Evolutionary conservation across 2,329 filamentous ascomycete species (phyloP), one percentile per base, ranked within the genome.

Genomic region (Colletotrichum limetticola): DNA sequence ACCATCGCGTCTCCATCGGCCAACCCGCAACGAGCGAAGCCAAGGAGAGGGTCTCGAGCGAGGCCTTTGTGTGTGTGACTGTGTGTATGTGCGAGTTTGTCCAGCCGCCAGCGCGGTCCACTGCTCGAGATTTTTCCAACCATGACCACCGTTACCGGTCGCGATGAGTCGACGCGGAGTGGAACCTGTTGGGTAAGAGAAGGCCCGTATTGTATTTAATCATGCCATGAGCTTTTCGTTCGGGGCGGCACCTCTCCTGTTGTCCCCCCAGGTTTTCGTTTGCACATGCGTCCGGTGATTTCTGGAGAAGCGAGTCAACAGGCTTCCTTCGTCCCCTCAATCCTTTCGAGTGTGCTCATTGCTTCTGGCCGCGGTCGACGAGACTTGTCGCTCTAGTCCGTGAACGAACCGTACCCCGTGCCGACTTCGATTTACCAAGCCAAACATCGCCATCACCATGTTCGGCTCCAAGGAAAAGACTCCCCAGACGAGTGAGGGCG

Each of bases 401-500:
- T 60, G 56, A 67, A 59, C 64, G 55, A 60, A 56, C 14, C 56
- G 56, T 58, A 8, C 19, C 42, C 42, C 19, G 42, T 49, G 42
- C 42, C 19, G 42, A 49, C 16, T 49, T n/a, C 26, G 46, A 24
- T 9, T 22, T 11, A 24, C 19, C 56, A 5, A 8, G 26, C 56
- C 19, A 49, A 16, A 30, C 5, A 24, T 8, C 8, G 7, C 5
- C 37, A 35, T 24, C 59, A 52, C 26, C 66, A 72, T 72, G 70
- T 72, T 72, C 70, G 60, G 70, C 59, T 69, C 70, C 66, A 72
- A 72, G 58, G 70, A 72, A 46, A 72, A 72, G 66, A 49, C 66
- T 53, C 66, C 66, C 19, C 70, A 69, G 42, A 35, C 70, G 42
- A 72, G 12, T 46, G 70, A 72, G 66, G 70, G 70, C 26, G 70